Conservation (phyloP, 2,329 filamentous ascomycete species). For the Erysiphe pulchra region DNA sequence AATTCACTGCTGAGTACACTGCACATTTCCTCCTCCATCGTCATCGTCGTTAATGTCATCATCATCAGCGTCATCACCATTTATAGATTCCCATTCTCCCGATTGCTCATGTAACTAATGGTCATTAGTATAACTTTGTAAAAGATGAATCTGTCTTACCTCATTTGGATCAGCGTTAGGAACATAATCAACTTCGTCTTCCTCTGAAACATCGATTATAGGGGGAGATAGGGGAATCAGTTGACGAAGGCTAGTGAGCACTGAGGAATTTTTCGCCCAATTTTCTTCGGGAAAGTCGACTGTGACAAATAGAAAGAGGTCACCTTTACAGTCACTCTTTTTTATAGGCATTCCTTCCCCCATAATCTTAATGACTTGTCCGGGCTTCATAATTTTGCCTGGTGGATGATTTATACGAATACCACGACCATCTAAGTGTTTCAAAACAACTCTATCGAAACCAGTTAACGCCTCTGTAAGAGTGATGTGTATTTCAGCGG, state of each 20-base stretch:
- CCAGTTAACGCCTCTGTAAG: conserved; percentile 66
- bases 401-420: conserved; percentile 57
- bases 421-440: conserved; percentile 79
- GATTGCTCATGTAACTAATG: conserved; percentile 43
- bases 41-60: no score
- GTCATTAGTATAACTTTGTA: conserved; percentile 5
- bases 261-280: conserved; percentile 50
- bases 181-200: conserved; percentile 76
- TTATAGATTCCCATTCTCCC: conserved; percentile 28
- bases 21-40: conserved; percentile 31
- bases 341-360: conserved; percentile 93
- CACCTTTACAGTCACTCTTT: conserved; percentile 57
- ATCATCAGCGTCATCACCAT: conserved; percentile 41
- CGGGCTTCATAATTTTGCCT: conserved; percentile 60
- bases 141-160: conserved; percentile 18
- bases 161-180: conserved; percentile 63
- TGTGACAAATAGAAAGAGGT: conserved; percentile 67
- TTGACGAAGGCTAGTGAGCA: conserved; percentile 44
- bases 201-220: conserved; percentile 36
- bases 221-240: conserved; percentile 40
- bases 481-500: conserved; percentile 55
- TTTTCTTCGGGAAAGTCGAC: conserved; percentile 72
- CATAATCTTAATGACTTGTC: conserved; percentile 59
- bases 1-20: conserved; percentile 24
- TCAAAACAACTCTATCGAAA: conserved; percentile 73